Conservation (phyloP, 192 early-diverging fungal species). For the Mortierella claussenii region DNA sequence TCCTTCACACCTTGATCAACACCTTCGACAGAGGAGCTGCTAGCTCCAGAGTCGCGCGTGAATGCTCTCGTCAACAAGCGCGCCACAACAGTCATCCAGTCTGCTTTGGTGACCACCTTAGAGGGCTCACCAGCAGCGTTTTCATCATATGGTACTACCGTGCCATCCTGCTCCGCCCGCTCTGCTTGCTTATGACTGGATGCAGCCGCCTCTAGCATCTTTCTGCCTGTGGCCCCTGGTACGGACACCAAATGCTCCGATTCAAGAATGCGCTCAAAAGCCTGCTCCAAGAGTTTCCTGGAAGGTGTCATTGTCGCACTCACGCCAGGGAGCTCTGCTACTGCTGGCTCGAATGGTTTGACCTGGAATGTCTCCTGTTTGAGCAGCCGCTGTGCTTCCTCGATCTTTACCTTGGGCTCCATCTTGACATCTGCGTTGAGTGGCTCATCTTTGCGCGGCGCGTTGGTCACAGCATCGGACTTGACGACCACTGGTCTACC, state of each 20-base stretch:
- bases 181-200: conserved; percentile 3
- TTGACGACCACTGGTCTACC: conserved; percentile 24
- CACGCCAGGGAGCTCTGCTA: conserved; percentile 9
- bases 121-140: conserved; percentile 5
- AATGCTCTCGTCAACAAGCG: conserved; percentile 53
- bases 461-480: conserved; percentile 24
- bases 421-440: conserved; percentile 19
- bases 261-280: conserved; percentile 40
- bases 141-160: conserved; percentile 16
- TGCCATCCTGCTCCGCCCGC: not conserved
- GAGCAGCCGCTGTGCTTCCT: conserved; percentile 15
- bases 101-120: conserved; percentile 49
- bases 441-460: conserved; percentile 2
- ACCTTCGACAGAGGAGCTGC: not conserved
- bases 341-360: conserved; percentile 35
- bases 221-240: conserved; percentile 34
- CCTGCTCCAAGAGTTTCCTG: conserved; percentile 21
- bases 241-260: conserved; percentile 39
- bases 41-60: conserved; percentile 21
- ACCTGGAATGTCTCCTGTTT: conserved; percentile 44
- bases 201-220: conserved; percentile 41
- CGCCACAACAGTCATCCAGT: conserved; percentile 54
- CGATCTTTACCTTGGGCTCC: conserved; percentile 16
- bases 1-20: conserved; percentile 33
- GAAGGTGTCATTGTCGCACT: not conserved